phyloP scores from a whole-genome alignment of 257 asterid species.

The Rubia yunnanensis region DNA sequence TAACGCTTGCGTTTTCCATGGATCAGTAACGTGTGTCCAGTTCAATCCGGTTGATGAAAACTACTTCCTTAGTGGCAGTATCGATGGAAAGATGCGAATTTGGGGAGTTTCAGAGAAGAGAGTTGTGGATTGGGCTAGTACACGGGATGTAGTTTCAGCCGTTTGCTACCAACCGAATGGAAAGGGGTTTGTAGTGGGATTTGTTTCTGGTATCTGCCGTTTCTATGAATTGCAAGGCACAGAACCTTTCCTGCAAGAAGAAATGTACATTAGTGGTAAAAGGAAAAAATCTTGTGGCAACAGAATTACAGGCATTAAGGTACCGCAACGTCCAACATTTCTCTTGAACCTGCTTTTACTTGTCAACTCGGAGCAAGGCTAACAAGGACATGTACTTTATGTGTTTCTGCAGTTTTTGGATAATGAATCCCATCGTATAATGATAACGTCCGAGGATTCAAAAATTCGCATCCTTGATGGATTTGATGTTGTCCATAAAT shows the following conservation, averaged over 20 bases:
- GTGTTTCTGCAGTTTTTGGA: slow-evolving; percentile 40
- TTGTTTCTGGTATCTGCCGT: slow-evolving; percentile 64
- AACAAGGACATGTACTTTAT: slow-evolving; percentile 5
- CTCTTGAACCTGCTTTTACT: background rate
- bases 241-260: slow-evolving; percentile 36
- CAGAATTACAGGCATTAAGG: slow-evolving; percentile 91
- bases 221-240: slow-evolving; percentile 56
- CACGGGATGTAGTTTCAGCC: slow-evolving; percentile 48
- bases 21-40: slow-evolving; percentile 74
- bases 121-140: slow-evolving; percentile 66
- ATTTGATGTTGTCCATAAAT: slow-evolving; percentile 58
- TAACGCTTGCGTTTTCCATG: slow-evolving; percentile 1
- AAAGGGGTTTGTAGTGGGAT: slow-evolving; percentile 71
- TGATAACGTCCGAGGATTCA: slow-evolving; percentile 83
- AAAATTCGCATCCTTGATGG: slow-evolving; percentile 74
- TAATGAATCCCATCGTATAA: slow-evolving; percentile 37
- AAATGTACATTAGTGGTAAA: slow-evolving; percentile 41
- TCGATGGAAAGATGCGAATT: slow-evolving; percentile 79
- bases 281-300: slow-evolving; percentile 53
- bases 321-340: slow-evolving; percentile 13
- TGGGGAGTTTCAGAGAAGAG: slow-evolving; percentile 55
- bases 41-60: slow-evolving; percentile 73
- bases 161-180: slow-evolving; percentile 74
- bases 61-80: slow-evolving; percentile 66
- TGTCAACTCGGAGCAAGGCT: slow-evolving; percentile 10